These are phyloP conservation scores for Vigna hirtella DNA, from an alignment of 306 rosid species.

Conservation along the genomic window DNA sequence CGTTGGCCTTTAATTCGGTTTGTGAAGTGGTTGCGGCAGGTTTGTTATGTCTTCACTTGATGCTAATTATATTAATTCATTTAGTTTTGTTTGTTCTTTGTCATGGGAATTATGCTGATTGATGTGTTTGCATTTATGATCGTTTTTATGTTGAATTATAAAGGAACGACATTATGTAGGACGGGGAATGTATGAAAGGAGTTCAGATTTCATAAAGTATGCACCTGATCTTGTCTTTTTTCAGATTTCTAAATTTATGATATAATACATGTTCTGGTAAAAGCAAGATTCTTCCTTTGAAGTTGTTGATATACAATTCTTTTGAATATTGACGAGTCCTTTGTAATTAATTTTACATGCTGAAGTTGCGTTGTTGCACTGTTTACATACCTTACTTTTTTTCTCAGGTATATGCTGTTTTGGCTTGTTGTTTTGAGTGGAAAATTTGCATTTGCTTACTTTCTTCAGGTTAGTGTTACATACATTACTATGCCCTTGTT, in stretches of 20 bases:
- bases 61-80: conserved; percentile 17
- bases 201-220: conserved; percentile 89
- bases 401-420: conserved; percentile 81
- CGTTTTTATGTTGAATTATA: conserved; percentile 35
- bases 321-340: background rate
- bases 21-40: conserved; percentile 99
- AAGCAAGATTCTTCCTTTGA: conserved; percentile 10
- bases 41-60: conserved; percentile 50
- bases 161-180: conserved; percentile 96
- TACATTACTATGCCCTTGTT: background rate
- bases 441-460: conserved; percentile 90
- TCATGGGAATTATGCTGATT: conserved; percentile 37
- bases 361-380: background rate
- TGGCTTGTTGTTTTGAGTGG: conserved; percentile 84
- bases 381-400: background rate
- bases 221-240: conserved; percentile 31
- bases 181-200: conserved; percentile 94
- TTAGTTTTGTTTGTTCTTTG: conserved; percentile 34
- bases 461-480: conserved; percentile 74
- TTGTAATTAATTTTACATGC: background rate
- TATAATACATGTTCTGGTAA: background rate
- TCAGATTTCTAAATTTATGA: background rate
- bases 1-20: conserved; percentile 83
- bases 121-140: conserved; percentile 24
- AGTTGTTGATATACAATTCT: background rate